Percentiles rank a stretch among this genome's conserved stretches.
Conservation (phyloP, 2,329 filamentous ascomycete species). For the Trichoderma semiorbis region DNA sequence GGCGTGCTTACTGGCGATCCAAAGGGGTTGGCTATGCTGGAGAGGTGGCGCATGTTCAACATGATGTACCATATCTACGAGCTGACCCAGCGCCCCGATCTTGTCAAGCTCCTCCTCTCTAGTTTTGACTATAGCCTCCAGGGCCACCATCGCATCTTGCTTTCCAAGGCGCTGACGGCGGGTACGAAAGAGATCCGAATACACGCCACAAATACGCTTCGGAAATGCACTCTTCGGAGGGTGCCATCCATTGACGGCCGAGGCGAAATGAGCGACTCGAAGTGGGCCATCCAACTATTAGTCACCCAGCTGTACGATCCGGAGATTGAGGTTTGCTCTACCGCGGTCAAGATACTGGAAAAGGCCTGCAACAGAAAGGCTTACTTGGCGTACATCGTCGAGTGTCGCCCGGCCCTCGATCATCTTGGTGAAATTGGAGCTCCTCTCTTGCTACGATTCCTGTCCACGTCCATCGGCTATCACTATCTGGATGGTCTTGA, state of each 20-base stretch:
- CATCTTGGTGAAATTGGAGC: constrained; percentile 96
- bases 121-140: constrained; percentile 90
- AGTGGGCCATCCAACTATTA: constrained; percentile 95
- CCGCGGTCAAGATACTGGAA: constrained; percentile 94
- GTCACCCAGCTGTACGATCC: constrained; percentile 98
- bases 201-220: constrained; percentile 78
- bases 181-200: constrained; percentile 90
- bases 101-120: constrained; percentile 82
- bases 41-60: constrained; percentile 97
- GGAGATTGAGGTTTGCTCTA: constrained; percentile 92
- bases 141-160: constrained; percentile 84
- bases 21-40: constrained; percentile 83
- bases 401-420: constrained; percentile 89
- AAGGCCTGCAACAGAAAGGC: constrained; percentile 92
- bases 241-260: constrained; percentile 37
- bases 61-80: constrained; percentile 99
- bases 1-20: constrained; percentile 80
- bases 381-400: constrained; percentile 92
- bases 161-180: constrained; percentile 90
- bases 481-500: constrained; percentile 95
- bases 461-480: constrained; percentile 95
- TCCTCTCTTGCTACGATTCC: constrained; percentile 82
- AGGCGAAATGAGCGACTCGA: constrained; percentile 61
- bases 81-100: constrained; percentile 81
- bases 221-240: constrained; percentile 72